These are phyloP conservation scores for Kodamaea lidongshanica DNA, from an alignment of 805 yeast genomes.

Conservation along the genomic window DNA sequence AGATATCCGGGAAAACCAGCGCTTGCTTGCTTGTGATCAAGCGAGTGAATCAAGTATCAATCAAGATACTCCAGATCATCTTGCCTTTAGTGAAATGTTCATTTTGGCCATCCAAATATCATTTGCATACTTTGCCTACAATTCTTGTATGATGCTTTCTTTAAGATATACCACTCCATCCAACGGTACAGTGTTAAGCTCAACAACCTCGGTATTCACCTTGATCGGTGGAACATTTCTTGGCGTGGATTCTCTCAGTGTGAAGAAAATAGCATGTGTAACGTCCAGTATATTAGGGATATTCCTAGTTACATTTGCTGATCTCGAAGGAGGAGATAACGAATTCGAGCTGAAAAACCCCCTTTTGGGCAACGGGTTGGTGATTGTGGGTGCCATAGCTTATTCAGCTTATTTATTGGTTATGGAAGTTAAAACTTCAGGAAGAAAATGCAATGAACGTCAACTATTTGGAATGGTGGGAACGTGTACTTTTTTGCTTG, in stretches of 20 bases:
- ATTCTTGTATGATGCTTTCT: constrained; percentile 35
- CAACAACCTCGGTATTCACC: constrained; percentile 48
- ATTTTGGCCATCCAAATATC: constrained; percentile 35
- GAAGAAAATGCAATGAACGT: constrained; percentile 38
- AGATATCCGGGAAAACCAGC: constrained; percentile 1
- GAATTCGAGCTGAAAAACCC: constrained; percentile 33
- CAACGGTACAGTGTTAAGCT: constrained; percentile 45
- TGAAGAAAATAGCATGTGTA: constrained; percentile 39
- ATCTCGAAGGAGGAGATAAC: constrained; percentile 17
- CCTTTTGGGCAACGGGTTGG: constrained; percentile 39
- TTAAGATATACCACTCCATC: constrained; percentile 48
- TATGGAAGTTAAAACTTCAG: constrained; percentile 26
- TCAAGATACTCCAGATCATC: too few relatives aligned
- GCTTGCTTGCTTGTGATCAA: neutral
- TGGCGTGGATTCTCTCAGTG: constrained; percentile 38
- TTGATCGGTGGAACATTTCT: constrained; percentile 37
- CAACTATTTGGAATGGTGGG: constrained; percentile 45
- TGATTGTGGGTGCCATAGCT: constrained; percentile 40
- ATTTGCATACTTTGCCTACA: constrained; percentile 37
- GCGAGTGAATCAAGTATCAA: constrained; percentile 1
- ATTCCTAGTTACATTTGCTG: constrained; percentile 36
- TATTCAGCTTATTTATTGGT: constrained; percentile 42
- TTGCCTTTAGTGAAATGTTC: constrained; percentile 26
- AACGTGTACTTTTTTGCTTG: constrained; percentile 31
- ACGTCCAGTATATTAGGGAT: constrained; percentile 43